These are phyloP conservation scores for Pezicula radicicola DNA, from an alignment of 2,329 filamentous ascomycete genomes.

Conservation along the genomic window DNA sequence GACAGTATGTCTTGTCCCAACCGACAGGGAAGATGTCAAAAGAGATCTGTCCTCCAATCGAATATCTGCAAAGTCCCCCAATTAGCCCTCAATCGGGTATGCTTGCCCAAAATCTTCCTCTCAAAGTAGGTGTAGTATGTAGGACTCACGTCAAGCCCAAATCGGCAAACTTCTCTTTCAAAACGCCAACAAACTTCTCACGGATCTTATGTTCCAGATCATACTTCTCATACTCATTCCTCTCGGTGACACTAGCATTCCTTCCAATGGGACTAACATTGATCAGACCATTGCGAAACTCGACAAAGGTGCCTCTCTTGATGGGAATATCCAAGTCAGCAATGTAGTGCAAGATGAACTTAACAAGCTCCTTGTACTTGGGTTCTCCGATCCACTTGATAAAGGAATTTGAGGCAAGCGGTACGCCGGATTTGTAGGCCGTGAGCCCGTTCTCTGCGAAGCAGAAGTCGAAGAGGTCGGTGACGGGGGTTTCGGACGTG, in stretches of 20 bases:
- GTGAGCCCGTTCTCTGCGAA: constrained; percentile 97
- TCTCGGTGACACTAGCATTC: constrained; percentile 78
- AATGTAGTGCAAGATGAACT: constrained; percentile 77
- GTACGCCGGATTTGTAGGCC: constrained; percentile 78
- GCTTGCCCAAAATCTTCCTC: no score
- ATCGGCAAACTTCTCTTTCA: constrained; percentile 80
- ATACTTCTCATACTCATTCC: constrained; percentile 77
- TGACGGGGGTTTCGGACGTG: constrained; percentile 63
- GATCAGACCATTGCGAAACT: constrained; percentile 91
- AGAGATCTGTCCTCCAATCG: constrained; percentile 95
- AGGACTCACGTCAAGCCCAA: constrained; percentile 74
- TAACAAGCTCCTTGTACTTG: constrained; percentile 74
- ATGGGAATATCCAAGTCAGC: constrained; percentile 80
- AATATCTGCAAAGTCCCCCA: constrained; percentile 57
- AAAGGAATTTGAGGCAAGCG: constrained; percentile 78
- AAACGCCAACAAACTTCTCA: constrained; percentile 68
- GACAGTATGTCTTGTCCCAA: constrained; percentile 99
- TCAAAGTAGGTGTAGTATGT: constrained; percentile 1
- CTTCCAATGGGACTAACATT: constrained; percentile 82
- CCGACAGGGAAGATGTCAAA: constrained; percentile 96
- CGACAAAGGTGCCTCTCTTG: constrained; percentile 81
- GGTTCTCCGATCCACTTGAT: constrained; percentile 87
- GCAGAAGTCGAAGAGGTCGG: constrained; percentile 91
- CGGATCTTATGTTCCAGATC: constrained; percentile 77
- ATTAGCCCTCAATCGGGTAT: no score